These are phyloP conservation scores for Bryum argenteum DNA, from an alignment of 225 moss, liverwort and hornwort species.

Conservation along the genomic window DNA sequence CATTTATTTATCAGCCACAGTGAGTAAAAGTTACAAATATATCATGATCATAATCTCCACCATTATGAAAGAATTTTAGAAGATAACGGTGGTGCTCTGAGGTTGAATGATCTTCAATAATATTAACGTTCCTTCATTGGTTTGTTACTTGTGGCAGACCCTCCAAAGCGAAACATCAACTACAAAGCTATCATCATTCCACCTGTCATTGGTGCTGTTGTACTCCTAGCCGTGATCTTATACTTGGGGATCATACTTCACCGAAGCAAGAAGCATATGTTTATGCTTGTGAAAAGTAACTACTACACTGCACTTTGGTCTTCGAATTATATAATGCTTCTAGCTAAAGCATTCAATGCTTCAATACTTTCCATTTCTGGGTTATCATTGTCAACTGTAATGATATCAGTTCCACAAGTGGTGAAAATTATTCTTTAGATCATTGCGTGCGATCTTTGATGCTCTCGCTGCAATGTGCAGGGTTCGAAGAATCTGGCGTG, in stretches of 20 bases:
- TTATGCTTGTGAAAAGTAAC: slow-evolving; percentile 38
- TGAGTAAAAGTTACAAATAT: too few relatives aligned
- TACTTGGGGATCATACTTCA: slow-evolving; percentile 4
- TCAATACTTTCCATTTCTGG: neutral
- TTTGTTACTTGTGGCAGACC: slow-evolving; percentile 6
- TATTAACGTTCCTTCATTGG: neutral
- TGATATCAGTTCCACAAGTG: neutral
- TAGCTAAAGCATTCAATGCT: neutral
- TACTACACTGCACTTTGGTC: neutral
- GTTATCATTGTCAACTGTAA: neutral
- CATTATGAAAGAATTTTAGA: neutral
- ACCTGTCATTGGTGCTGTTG: neutral
- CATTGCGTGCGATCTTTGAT: neutral
- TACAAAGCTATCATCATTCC: slow-evolving; percentile 31
- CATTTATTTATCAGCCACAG: too few relatives aligned
- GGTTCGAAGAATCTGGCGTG: slow-evolving; percentile 27
- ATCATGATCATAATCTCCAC: too few relatives aligned
- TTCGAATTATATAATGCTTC: neutral
- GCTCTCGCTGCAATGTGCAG: slow-evolving; percentile 8
- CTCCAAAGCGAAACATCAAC: neutral
- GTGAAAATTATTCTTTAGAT: neutral
- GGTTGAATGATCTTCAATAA: neutral
- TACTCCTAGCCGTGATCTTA: slow-evolving; percentile 13
- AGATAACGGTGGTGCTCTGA: neutral
- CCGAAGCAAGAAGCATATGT: slow-evolving; percentile 26